Evolutionary conservation across 2,329 filamentous ascomycete genomes (phyloP), one percentile per base, ranked within the genome.

Genomic region (Pseudogymnoascus sp.): DNA sequence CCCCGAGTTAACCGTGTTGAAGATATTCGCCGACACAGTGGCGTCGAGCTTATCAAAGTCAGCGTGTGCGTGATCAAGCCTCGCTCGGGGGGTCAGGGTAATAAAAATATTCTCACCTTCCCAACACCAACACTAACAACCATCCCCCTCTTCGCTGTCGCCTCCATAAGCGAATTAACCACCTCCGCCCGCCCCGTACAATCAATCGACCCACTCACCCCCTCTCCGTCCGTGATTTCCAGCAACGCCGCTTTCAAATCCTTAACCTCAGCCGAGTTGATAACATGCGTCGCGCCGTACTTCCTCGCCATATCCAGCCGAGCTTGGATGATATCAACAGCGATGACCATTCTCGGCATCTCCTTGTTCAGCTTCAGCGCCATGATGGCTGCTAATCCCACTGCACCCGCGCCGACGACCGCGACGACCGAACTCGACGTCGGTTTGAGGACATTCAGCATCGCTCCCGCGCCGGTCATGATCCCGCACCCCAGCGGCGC

Each of bases 401-500:
- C 77, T 12, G 73, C 73, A n/a, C 77, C 77, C 4, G 74, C 69
- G 0, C 77, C 77, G 2, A 78, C 71, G 0, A 79, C 68, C 3
- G 72, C 73, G 1, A 79, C 66, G 0, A 70, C 69, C 37, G 73
- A 70, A 1, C 69, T 64, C 2, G 69, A 63, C 18, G 73, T 70
- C 26, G 67, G 68, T 11, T 65, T 65, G 0, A 75, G 68, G 0
- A 76, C 69, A 59, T 78, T 76, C 8, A 77, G 66, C 2, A 79
- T 72, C 0, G 77, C 73, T 16, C 77, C 77, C 7, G 75, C 75
- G n/a, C 77, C 78, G 3, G 78, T 79, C 70, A 75, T 74, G 37
- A 78, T 73, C 0, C 77, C 77, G 65, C 78, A 79, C 0, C 77
- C 77, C 18, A 80, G 68, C 1, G 77, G 76, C 5, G 77, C 74